Conservation (phyloP, 192 early-diverging fungal genomes). For the Mycoemilia scoparia region DNA sequence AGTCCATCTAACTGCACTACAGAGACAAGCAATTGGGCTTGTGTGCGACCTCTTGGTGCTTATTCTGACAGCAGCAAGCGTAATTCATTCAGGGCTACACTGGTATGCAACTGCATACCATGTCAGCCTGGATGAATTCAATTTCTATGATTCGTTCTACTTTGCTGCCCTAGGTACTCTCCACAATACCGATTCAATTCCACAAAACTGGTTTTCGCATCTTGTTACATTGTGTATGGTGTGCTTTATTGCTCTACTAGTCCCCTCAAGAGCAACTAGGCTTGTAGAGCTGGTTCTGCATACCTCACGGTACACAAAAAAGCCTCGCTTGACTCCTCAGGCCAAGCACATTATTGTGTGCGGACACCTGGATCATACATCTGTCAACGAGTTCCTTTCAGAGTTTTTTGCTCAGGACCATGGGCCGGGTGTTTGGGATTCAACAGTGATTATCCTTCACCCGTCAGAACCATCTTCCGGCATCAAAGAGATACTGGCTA, state of each 20-base stretch:
- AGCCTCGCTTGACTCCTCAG: conserved; percentile 9
- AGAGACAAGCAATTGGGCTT: conserved; percentile 15
- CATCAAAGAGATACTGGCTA: conserved; percentile 16
- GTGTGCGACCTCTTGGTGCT: conserved; percentile 19
- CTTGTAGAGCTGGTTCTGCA: conserved; percentile 20
- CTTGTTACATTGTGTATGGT: conserved; percentile 24
- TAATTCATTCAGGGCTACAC: conserved; percentile 25
- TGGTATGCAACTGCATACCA: conserved; percentile 20
- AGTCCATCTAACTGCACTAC: conserved; percentile 12
- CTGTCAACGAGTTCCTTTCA: conserved; percentile 19
- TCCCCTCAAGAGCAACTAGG: conserved; percentile 17
- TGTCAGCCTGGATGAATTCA: conserved; percentile 8
- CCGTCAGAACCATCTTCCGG: conserved; percentile 17
- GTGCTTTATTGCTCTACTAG: conserved; percentile 19
- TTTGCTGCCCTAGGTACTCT: conserved; percentile 17
- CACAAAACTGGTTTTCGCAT: conserved; percentile 19
- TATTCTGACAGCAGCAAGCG: conserved; percentile 19
- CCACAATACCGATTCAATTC: conserved; percentile 15
- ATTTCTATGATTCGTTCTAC: conserved; percentile 25
- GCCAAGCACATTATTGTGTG: conserved; percentile 20
- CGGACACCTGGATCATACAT: conserved; percentile 18
- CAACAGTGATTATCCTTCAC: conserved; percentile 20
- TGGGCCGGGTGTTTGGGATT: conserved; percentile 19
- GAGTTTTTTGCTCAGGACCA: conserved; percentile 31
- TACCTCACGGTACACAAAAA: conserved; percentile 20